Conservation (phyloP, 495 filamentous ascomycete genomes). For the Neurospora sp. region DNA sequence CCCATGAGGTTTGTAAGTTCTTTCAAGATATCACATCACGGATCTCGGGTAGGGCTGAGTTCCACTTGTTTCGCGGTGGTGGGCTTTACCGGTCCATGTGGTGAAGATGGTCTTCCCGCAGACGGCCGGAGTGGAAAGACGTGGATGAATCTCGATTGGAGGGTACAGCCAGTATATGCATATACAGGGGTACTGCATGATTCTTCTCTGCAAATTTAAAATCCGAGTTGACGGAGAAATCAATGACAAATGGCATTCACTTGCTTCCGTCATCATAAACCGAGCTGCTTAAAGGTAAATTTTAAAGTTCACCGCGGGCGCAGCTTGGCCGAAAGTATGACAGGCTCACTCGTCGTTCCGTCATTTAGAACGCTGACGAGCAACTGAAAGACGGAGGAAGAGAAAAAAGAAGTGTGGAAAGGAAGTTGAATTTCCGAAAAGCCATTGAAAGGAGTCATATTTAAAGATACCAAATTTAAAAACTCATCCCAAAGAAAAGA, state of each 20-base stretch:
- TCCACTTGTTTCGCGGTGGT: neutral
- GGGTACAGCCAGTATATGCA: neutral
- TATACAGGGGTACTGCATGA: neutral
- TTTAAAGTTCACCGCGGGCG: no score
- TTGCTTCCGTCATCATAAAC: no score
- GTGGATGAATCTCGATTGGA: neutral
- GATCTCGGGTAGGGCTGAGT: neutral
- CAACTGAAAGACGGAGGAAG: no score
- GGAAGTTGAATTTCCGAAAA: no score
- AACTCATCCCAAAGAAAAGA: neutral
- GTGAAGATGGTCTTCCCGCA: neutral
- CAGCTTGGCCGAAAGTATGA: no score
- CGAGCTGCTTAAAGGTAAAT: no score
- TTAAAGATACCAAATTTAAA: neutral
- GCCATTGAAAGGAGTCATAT: neutral
- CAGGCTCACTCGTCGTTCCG: no score
- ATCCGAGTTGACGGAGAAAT: no score
- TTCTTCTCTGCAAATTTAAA: no score
- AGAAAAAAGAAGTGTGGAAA: no score
- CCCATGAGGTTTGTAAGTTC: neutral
- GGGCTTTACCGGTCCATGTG: neutral
- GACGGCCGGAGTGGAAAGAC: neutral
- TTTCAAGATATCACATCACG: neutral
- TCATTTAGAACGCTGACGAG: no score
- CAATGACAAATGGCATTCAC: no score